Evolutionary conservation across 2,329 filamentous ascomycete genomes (phyloP), one percentile per base, ranked within the genome.

Genomic region (Bipolaris cookei): DNA sequence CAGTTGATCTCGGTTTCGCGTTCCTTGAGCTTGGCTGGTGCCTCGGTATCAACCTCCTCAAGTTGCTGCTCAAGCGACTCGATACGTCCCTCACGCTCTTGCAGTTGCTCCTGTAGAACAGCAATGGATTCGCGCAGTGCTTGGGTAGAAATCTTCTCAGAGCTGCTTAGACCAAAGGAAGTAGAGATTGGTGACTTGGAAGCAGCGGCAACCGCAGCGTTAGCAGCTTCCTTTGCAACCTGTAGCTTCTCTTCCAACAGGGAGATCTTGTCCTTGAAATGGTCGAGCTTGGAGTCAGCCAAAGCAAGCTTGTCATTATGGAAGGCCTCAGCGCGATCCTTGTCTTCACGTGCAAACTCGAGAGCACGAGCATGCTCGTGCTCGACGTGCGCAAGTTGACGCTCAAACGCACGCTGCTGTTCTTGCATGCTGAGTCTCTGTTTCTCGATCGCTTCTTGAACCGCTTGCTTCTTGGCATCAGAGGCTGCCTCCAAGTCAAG

Each of bases 91-190:
- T 99, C 95, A 51, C 95, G 92, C 67, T 95, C 92, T 76, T 98
- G 95, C 6, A 99, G 84, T 76, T 99, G 95, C 76, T 98, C 94
- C 78, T 99, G 95, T 23, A 99, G 83, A 16, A 97, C 95, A 78
- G 96, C 88, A 72, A 99, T 97, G 0, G 93, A 97, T 77, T 99
- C 95, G 28, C 95, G 90, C 30, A 99, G 85, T 6, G 95, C 95
- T 77, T 98, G 94, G 0, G 93, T 91, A 2, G 94, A 97, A 56
- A 97, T 91, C 82, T 90, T 96, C 75, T 95, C 92, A 0, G 91
- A 90, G 3, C 80, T 77, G n/a, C 75, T 28, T 72, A 66, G 45
- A 72, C 73, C 65, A 75, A 63, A 64, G 21, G 62, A 56, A 44
- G 61, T 74, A 42, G 78, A 76, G 58, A 81, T 73, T 5, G 83